Percentiles rank a stretch among this genome's conserved stretches.
phyloP scores from a whole-genome alignment of 192 early-diverging fungal genomes.

The Linnemannia zychae region DNA sequence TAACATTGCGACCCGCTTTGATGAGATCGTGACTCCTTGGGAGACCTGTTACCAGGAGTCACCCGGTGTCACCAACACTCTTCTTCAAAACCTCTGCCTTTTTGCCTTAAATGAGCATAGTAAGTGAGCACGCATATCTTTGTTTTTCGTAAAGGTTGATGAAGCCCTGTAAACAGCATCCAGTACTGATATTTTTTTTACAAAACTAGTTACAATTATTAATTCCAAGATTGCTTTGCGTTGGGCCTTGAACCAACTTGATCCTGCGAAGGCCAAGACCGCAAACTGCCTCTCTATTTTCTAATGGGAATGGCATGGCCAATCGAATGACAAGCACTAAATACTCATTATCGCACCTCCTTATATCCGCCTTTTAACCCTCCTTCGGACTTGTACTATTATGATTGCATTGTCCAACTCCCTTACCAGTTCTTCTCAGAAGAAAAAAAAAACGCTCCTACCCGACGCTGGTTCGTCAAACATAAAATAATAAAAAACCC shows the following conservation, averaged over 20 bases:
- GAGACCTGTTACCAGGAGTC: constrained; percentile 12
- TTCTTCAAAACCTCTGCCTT: constrained; percentile 35
- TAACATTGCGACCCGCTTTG: constrained; percentile 38
- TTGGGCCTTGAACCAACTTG: constrained; percentile 41
- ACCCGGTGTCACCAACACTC: constrained; percentile 18
- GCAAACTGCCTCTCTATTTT: constrained; percentile 31
- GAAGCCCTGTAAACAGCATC: too few relatives aligned
- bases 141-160: too few relatives aligned
- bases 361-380: neutral
- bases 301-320: neutral
- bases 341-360: neutral
- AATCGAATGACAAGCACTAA: neutral
- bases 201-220: constrained; percentile 27
- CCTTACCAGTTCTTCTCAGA: too few relatives aligned
- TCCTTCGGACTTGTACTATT: neutral
- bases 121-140: constrained; percentile 5
- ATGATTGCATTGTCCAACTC: neutral
- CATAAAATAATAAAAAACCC: too few relatives aligned
- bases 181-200: neutral
- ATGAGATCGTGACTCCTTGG: constrained; percentile 44
- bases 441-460: too few relatives aligned
- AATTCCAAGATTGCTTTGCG: constrained; percentile 37
- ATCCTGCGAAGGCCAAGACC: constrained; percentile 35
- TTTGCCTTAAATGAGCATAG: constrained; percentile 46
- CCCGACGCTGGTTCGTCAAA: too few relatives aligned